A percentile compares a stretch with the other conserved stretches of the same genome.
Evolutionary conservation across 139 green algal genomes (phyloP).

Genomic region (Chlamydomonas sp.): DNA sequence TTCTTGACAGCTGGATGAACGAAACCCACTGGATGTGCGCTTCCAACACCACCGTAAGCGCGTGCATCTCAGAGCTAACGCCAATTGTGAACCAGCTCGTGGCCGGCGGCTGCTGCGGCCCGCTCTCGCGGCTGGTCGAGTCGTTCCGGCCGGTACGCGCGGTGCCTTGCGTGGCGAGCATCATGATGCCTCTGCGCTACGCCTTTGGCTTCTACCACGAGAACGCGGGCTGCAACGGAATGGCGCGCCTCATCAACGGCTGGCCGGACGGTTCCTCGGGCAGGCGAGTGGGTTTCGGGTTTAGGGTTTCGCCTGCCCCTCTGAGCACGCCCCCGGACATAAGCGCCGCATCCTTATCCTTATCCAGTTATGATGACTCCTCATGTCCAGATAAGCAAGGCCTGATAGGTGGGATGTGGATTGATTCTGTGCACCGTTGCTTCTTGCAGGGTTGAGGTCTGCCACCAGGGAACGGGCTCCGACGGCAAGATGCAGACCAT

Average conservation of each 20-base stretch:
- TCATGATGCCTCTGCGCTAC: constrained; percentile 1
- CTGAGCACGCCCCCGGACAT: no score
- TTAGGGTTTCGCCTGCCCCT: not conserved
- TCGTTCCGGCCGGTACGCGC: not conserved
- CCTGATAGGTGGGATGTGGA: no score
- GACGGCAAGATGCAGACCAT: not conserved
- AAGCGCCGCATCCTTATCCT: no score
- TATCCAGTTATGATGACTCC: no score
- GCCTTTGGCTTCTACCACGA: constrained; percentile 20
- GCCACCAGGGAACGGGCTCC: not conserved
- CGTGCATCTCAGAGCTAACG: not conserved
- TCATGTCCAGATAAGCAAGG: no score
- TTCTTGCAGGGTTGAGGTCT: constrained; percentile 15
- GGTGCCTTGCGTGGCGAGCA: not conserved
- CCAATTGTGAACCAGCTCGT: constrained; percentile 1
- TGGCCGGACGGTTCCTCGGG: constrained; percentile 20
- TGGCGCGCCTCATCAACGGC: constrained; percentile 13
- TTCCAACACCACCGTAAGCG: not conserved
- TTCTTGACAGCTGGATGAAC: no score
- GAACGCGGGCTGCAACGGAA: not conserved
- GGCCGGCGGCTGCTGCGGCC: constrained; percentile 8
- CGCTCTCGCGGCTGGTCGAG: constrained; percentile 8
- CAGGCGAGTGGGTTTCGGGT: constrained; percentile 3
- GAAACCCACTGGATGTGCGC: no score
- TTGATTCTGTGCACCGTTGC: no score